These are phyloP conservation scores for Fusarium haematococcum DNA, from an alignment of 2,329 filamentous ascomycete species.

Conservation along the genomic window DNA sequence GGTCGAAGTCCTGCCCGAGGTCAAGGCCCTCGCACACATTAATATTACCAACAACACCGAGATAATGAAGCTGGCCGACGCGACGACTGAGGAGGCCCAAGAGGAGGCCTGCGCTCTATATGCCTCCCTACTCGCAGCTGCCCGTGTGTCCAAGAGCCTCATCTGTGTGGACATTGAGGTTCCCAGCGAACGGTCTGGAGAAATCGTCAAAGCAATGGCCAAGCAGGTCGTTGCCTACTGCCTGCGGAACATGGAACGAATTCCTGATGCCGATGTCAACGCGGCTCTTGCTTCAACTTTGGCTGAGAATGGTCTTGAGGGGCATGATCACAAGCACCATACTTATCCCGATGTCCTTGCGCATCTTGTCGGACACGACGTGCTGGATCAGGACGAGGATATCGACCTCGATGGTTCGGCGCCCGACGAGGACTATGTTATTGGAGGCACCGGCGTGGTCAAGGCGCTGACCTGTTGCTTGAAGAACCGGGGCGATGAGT, in stretches of 20 bases:
- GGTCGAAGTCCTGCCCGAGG: slow-evolving; percentile 90
- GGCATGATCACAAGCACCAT: slow-evolving; percentile 46
- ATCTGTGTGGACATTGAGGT: slow-evolving; percentile 94
- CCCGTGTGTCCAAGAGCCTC: slow-evolving; percentile 83
- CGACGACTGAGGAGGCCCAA: slow-evolving; percentile 81
- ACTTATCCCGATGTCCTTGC: slow-evolving; percentile 83
- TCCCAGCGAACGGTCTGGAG: slow-evolving; percentile 82
- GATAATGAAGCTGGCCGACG: slow-evolving; percentile 76
- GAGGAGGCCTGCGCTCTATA: slow-evolving; percentile 96
- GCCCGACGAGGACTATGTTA: slow-evolving; percentile 93
- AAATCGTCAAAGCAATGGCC: slow-evolving; percentile 90
- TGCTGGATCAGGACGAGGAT: slow-evolving; percentile 54
- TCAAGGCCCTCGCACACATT: slow-evolving; percentile 83
- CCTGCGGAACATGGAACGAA: slow-evolving; percentile 87
- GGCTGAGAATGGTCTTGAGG: slow-evolving; percentile 52
- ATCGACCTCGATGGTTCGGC: slow-evolving; percentile 76
- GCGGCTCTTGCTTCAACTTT: slow-evolving; percentile 58
- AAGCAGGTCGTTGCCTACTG: slow-evolving; percentile 97
- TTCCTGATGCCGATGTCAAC: slow-evolving; percentile 74
- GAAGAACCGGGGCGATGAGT: slow-evolving; percentile 78
- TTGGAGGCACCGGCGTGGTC: slow-evolving; percentile 93
- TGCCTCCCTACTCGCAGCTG: slow-evolving; percentile 89
- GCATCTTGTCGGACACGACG: slow-evolving; percentile 83
- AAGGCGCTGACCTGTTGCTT: slow-evolving; percentile 93
- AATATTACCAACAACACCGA: slow-evolving; percentile 86